These are phyloP conservation scores for Yamadazyma mexicana DNA, from an alignment of 1,139 yeast genomes.

Conservation along the genomic window DNA sequence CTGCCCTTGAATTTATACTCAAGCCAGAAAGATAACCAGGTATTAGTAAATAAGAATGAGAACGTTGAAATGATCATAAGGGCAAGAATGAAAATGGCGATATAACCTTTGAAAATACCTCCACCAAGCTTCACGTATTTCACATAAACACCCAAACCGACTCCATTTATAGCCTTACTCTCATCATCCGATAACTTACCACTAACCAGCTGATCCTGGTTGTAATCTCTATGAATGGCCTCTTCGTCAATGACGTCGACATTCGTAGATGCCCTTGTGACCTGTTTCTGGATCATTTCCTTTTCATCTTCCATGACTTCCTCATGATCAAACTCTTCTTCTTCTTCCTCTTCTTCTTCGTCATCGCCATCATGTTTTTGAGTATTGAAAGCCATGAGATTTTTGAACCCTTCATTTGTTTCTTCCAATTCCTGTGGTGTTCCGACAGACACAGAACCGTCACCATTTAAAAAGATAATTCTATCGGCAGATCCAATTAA, in stretches of 20 bases:
- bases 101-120: conserved; percentile 34
- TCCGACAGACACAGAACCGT: conserved; percentile 40
- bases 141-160: conserved; percentile 28
- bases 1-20: conserved; percentile 49
- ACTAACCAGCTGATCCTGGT: conserved; percentile 18
- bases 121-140: conserved; percentile 60
- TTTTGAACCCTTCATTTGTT: conserved; percentile 21
- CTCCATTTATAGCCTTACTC: conserved; percentile 40
- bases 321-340: conserved; percentile 13
- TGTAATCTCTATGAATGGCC: conserved; percentile 16
- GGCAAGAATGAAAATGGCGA: conserved; percentile 11
- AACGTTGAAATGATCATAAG: conserved; percentile 51
- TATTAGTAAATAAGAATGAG: conserved; percentile 63
- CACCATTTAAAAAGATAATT: conserved; percentile 40
- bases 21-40: conserved; percentile 89
- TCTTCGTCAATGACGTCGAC: conserved; percentile 21
- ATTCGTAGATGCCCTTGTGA: conserved; percentile 13
- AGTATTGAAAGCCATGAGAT: conserved; percentile 19
- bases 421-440: conserved; percentile 36
- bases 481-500: conserved; percentile 43
- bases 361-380: conserved; percentile 23
- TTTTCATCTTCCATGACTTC: conserved; percentile 19
- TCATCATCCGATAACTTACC: conserved; percentile 35
- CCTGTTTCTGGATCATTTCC: conserved; percentile 14
- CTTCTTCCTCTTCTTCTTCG: conserved; percentile 22